Conservation (phyloP, 768 basidiomycete genomes). For the Xerocomus potaroensis region DNA sequence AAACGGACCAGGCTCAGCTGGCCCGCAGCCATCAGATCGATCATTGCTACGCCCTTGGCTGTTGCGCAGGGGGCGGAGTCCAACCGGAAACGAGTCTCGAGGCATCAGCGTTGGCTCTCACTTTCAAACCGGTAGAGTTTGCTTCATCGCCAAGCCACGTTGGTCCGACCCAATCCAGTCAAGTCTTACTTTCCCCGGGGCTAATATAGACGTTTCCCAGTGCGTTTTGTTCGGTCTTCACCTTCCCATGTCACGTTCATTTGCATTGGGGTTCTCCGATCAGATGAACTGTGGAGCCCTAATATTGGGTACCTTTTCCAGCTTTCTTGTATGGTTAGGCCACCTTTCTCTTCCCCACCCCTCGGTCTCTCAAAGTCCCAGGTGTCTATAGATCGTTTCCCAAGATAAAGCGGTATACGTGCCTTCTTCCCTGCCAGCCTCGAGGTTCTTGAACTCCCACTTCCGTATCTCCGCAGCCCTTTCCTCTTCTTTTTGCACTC, state of each 20-base stretch:
- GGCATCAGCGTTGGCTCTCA: constrained; percentile 15
- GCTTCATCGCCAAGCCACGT: constrained; percentile 12
- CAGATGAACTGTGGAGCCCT: neutral
- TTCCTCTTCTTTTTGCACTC: constrained; percentile 1
- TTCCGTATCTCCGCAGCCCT: constrained; percentile 13
- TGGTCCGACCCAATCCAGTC: neutral
- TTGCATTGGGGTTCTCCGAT: neutral
- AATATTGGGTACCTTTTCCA: neutral
- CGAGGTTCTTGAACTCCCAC: constrained; percentile 11
- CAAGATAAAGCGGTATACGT: constrained; percentile 6
- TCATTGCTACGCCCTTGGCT: constrained; percentile 5
- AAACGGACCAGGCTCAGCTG: constrained; percentile 1
- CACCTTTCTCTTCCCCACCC: neutral
- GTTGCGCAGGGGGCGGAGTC: constrained; percentile 2
- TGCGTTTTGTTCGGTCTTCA: constrained; percentile 1
- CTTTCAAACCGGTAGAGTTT: constrained; percentile 14
- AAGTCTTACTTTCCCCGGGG: constrained; percentile 12
- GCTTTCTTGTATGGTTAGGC: too few species aligned
- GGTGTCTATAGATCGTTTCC: constrained; percentile 13
- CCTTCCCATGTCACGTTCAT: constrained; percentile 10
- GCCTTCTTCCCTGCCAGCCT: constrained; percentile 10
- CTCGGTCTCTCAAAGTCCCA: constrained; percentile 2
- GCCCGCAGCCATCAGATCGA: constrained; percentile 12
- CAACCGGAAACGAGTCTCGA: constrained; percentile 25
- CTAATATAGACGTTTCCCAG: constrained; percentile 7